A percentile compares a stretch with the other conserved stretches of the same genome.
Conservation (phyloP, 2,329 filamentous ascomycete genomes). For the Phialocephala subalpina region DNA sequence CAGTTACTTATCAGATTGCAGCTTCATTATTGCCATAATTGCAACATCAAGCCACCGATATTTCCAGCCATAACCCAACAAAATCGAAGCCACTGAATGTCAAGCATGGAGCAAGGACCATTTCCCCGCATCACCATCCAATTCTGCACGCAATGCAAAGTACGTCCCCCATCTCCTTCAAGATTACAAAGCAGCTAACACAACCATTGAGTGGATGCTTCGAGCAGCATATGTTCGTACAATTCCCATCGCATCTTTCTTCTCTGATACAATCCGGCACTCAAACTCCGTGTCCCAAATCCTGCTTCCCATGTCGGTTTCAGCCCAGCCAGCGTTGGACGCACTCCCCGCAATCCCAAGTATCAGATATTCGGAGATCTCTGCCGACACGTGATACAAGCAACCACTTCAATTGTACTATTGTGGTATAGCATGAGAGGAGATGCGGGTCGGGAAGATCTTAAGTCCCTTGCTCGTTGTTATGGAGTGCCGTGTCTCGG, state of each 20-base stretch:
- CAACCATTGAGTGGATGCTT: conserved; percentile 67
- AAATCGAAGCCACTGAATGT: conserved; percentile 11
- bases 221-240: conserved; percentile 81
- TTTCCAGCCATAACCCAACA: background rate
- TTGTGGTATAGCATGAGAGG: background rate
- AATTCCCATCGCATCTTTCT: conserved; percentile 38
- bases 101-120: conserved; percentile 33
- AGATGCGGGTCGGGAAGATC: background rate
- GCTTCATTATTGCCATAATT: background rate
- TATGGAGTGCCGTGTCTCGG: background rate
- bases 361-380: conserved; percentile 10
- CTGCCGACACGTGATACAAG: conserved; percentile 19
- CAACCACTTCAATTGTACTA: background rate
- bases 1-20: conserved; percentile 10
- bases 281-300: background rate
- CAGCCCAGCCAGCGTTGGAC: conserved; percentile 4
- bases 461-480: background rate
- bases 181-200: background rate
- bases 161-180: background rate
- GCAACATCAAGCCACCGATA: background rate
- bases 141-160: conserved; percentile 90
- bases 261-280: conserved; percentile 7
- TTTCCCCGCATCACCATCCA: conserved; percentile 85
- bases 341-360: conserved; percentile 16
- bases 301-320: conserved; percentile 3